Evolutionary conservation across 352 stramenopile species (phyloP).

Genomic region (Globisporangium heterothallicum): DNA sequence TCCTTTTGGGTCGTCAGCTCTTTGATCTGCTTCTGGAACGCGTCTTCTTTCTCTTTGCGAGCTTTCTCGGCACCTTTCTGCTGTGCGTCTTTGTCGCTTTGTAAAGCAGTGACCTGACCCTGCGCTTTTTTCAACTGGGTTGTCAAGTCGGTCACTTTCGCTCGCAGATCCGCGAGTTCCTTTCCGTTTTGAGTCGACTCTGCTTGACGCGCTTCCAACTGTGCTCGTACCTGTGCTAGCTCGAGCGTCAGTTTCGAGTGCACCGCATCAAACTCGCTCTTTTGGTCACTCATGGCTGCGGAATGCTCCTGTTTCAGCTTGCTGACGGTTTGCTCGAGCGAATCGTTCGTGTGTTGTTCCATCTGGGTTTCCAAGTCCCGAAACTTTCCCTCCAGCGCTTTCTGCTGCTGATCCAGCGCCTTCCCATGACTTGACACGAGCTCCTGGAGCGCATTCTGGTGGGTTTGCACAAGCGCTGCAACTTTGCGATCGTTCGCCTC

Average conservation of each 20-base stretch:
- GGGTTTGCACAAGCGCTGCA: conserved; percentile 12
- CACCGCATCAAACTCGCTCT: not conserved
- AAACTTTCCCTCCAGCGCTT: conserved; percentile 12
- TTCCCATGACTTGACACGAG: conserved; percentile 16
- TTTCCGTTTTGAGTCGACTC: not conserved
- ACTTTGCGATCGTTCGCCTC: conserved; percentile 8
- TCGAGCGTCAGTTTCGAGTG: conserved; percentile 4
- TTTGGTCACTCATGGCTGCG: conserved; percentile 1
- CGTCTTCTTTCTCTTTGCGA: conserved; percentile 40
- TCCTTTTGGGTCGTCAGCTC: conserved; percentile 26
- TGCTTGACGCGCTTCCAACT: conserved; percentile 12
- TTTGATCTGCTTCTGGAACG: conserved; percentile 31
- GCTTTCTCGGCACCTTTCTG: conserved; percentile 22
- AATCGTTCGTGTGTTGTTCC: conserved; percentile 6
- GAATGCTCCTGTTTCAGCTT: conserved; percentile 9
- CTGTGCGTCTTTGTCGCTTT: conserved; percentile 25
- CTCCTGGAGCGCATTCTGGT: conserved; percentile 20
- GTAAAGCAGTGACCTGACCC: conserved; percentile 22
- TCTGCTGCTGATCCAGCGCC: conserved; percentile 15
- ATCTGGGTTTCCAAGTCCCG: conserved; percentile 20
- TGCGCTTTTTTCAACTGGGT: conserved; percentile 19
- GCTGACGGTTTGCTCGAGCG: conserved; percentile 8
- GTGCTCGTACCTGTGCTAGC: conserved; percentile 7
- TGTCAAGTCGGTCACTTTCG: conserved; percentile 15
- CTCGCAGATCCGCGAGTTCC: conserved; percentile 14